phyloP scores from a whole-genome alignment of 2,329 filamentous ascomycete species.

The Aspergillus neotritici region DNA sequence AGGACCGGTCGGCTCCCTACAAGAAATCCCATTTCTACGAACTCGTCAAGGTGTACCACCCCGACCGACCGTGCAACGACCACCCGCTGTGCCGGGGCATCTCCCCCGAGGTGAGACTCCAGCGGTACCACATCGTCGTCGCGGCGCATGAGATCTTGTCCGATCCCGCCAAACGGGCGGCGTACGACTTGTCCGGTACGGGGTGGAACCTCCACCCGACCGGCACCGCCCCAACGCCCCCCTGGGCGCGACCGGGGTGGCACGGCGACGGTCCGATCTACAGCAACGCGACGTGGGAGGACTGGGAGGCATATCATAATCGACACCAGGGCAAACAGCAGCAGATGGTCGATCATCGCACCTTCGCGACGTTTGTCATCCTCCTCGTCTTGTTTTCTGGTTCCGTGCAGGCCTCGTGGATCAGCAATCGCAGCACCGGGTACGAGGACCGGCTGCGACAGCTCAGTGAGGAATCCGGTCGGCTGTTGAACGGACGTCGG shows the following conservation, averaged over 20 bases:
- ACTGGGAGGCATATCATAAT: slow-evolving; percentile 81
- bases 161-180: slow-evolving; percentile 67
- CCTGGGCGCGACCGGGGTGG: slow-evolving; percentile 14
- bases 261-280: slow-evolving; percentile 44
- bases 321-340: slow-evolving; percentile 40
- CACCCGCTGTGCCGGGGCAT: slow-evolving; percentile 43
- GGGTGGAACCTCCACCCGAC: slow-evolving; percentile 63
- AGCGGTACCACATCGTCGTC: slow-evolving; percentile 84
- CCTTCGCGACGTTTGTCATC: slow-evolving; percentile 69
- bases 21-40: slow-evolving; percentile 80
- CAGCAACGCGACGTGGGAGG: slow-evolving; percentile 91
- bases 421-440: slow-evolving; percentile 56
- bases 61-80: slow-evolving; percentile 58
- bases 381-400: slow-evolving; percentile 64
- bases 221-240: slow-evolving; percentile 17
- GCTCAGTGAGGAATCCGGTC: slow-evolving; percentile 60
- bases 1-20: slow-evolving; percentile 61
- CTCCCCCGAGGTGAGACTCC: slow-evolving; percentile 61
- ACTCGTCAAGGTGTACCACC: slow-evolving; percentile 93
- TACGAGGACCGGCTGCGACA: slow-evolving; percentile 63
- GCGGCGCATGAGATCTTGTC: slow-evolving; percentile 84
- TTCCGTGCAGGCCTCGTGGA: slow-evolving; percentile 65
- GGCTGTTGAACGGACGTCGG: slow-evolving; percentile 48
- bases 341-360: slow-evolving; percentile 67
- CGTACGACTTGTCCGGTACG: slow-evolving; percentile 74